These are phyloP conservation scores for Vitis hybrid DNA, from an alignment of 177 flowering plant species.

Conservation along the genomic window DNA sequence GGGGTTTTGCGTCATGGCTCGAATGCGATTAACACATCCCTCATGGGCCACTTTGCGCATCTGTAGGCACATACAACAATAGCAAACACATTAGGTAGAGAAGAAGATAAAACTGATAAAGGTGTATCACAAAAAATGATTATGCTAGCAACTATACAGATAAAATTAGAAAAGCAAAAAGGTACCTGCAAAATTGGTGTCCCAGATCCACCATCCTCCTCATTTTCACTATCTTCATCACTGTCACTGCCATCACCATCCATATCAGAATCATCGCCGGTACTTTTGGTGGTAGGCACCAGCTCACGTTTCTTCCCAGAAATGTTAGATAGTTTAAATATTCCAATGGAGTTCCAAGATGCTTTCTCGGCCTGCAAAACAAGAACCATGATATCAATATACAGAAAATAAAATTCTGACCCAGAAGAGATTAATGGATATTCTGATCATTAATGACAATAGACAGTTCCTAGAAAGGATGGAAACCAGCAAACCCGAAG, in stretches of 20 bases:
- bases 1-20: constrained; percentile 84
- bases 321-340: constrained; percentile 72
- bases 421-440: background rate
- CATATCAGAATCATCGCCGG: constrained; percentile 49
- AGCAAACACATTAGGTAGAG: background rate
- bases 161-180: background rate
- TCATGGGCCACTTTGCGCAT: constrained; percentile 75
- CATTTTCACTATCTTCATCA: constrained; percentile 64
- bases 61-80: constrained; percentile 35
- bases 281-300: constrained; percentile 40
- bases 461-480: background rate
- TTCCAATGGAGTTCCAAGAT: constrained; percentile 68
- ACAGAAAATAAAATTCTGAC: background rate
- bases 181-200: constrained; percentile 68
- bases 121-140: background rate
- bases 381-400: constrained; percentile 1
- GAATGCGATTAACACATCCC: constrained; percentile 88
- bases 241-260: constrained; percentile 62
- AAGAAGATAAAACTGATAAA: background rate
- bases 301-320: constrained; percentile 79
- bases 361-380: constrained; percentile 73
- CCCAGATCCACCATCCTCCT: constrained; percentile 40
- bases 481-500: background rate
- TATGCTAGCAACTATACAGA: background rate
- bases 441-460: background rate